Evolutionary conservation across 2,329 filamentous ascomycete genomes (phyloP), one percentile per base, ranked within the genome.

Genomic region (Ilyonectria mors-panacis): DNA sequence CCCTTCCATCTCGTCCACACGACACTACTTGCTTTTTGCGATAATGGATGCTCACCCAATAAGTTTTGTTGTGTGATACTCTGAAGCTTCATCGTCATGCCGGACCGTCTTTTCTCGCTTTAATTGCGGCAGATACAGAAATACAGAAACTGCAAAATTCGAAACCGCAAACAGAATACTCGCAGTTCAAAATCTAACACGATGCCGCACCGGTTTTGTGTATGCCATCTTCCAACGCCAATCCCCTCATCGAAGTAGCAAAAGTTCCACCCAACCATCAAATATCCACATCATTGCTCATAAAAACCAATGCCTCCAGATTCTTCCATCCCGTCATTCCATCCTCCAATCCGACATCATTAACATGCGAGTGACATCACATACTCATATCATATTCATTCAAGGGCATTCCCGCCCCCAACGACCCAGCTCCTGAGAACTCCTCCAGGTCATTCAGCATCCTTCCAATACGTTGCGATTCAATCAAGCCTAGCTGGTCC

Each of bases 391-490:
- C 64, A 19, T 57, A 10, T 13, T 63, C 50, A 39, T 44, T 66
- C 45, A 30, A 23, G 17, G 15, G 48, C 60, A 26, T 50, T 23
- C 13, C 59, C 59, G 10, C 21, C 57, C 68, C 70, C 42, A 74
- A 54, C 2, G 45, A 65, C 6, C 69, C 75, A 1, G 66, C 66
- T 1, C 75, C 73, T 1, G 75, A 70, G 51, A 77, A 76, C 23
- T 71, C 72, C 53, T 71, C 69, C 39, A 77, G 28, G 57, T 77
- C 74, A 55, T 72, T 75, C 44, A 77, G 54, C 10, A 75, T 65
- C 35, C 59, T 56, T 23, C 67, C 68, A 4, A 77, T 73, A 17
- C 75, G 67, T 28, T 63, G 67, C 15, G 65, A 67, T 47, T 72
- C 70, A 6, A 76, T 45, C 3, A 19, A 15, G 17, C 47, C 53